Percentiles rank a stretch among this genome's conserved stretches.
Evolutionary conservation across 2,329 filamentous ascomycete genomes (phyloP).

Genomic region (Monilinia polystroma): DNA sequence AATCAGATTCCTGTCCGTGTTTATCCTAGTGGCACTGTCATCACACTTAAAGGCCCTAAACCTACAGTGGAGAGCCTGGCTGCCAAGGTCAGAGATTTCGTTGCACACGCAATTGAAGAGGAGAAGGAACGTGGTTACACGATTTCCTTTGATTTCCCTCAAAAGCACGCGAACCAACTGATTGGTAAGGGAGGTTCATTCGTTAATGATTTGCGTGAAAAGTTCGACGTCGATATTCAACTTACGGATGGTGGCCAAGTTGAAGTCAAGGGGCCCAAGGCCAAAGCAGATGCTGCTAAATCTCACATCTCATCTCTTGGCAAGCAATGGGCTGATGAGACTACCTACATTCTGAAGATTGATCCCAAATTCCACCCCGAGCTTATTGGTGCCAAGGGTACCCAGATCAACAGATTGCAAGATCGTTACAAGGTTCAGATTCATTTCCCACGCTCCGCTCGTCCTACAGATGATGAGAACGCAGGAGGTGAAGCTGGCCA

Average conservation of each 20-base stretch:
- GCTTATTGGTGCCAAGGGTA: slow-evolving; percentile 84
- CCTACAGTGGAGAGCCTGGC: slow-evolving; percentile 70
- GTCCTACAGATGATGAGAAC: slow-evolving; percentile 67
- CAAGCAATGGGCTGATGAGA: slow-evolving; percentile 86
- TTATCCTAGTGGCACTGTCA: slow-evolving; percentile 56
- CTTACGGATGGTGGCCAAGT: slow-evolving; percentile 85
- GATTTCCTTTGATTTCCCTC: slow-evolving; percentile 85
- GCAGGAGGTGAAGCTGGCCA: slow-evolving; percentile 67
- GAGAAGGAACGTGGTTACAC: slow-evolving; percentile 92
- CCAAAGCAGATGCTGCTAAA: slow-evolving; percentile 86
- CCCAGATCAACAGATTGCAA: slow-evolving; percentile 87
- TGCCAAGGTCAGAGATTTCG: slow-evolving; percentile 72
- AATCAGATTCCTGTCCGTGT: slow-evolving; percentile 62
- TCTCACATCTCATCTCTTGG: slow-evolving; percentile 75
- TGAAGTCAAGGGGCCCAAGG: slow-evolving; percentile 91
- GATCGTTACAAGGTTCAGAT: slow-evolving; percentile 91
- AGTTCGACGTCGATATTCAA: slow-evolving; percentile 74
- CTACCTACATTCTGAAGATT: slow-evolving; percentile 82
- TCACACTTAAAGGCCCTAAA: slow-evolving; percentile 75
- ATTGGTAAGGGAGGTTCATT: slow-evolving; percentile 68
- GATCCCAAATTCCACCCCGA: slow-evolving; percentile 93
- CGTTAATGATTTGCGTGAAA: slow-evolving; percentile 64
- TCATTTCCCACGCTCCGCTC: slow-evolving; percentile 77
- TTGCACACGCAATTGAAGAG: slow-evolving; percentile 85
- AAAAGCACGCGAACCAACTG: slow-evolving; percentile 87